Conservation (phyloP, 345 rosid species). For the Populus davidiana region DNA sequence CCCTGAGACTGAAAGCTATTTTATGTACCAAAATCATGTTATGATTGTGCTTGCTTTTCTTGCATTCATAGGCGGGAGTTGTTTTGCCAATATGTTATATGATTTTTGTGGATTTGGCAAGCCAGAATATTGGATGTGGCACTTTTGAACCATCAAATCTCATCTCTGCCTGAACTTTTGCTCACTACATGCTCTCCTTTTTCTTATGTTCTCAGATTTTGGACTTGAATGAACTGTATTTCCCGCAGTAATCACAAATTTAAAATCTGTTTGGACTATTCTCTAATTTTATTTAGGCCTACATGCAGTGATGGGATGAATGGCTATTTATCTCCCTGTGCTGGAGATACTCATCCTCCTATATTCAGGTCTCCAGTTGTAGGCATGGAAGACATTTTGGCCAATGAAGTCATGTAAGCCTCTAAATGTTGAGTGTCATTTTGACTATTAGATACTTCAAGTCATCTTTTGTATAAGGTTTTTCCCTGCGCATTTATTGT, state of each 20-base stretch:
- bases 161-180: not conserved
- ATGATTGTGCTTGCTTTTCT: not conserved
- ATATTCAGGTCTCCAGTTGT: constrained; percentile 70
- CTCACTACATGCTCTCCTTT: not conserved
- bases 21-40: not conserved
- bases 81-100: not conserved
- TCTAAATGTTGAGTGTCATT: not conserved
- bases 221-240: not conserved
- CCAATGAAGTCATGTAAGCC: constrained; percentile 85
- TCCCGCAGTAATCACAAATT: not conserved
- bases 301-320: constrained; percentile 93
- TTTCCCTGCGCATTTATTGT: constrained; percentile 3
- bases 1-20: not conserved
- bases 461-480: not conserved
- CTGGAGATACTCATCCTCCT: constrained; percentile 72
- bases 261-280: constrained; percentile 13
- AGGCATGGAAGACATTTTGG: constrained; percentile 80
- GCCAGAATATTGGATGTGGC: not conserved
- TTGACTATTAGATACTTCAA: not conserved
- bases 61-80: not conserved
- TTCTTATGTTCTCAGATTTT: not conserved
- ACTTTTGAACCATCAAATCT: not conserved
- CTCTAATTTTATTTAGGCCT: constrained; percentile 45
- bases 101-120: not conserved
- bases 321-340: constrained; percentile 79